Evolutionary conservation across 345 rosid species (phyloP).

Genomic region (Arabidopsis arenosa): DNA sequence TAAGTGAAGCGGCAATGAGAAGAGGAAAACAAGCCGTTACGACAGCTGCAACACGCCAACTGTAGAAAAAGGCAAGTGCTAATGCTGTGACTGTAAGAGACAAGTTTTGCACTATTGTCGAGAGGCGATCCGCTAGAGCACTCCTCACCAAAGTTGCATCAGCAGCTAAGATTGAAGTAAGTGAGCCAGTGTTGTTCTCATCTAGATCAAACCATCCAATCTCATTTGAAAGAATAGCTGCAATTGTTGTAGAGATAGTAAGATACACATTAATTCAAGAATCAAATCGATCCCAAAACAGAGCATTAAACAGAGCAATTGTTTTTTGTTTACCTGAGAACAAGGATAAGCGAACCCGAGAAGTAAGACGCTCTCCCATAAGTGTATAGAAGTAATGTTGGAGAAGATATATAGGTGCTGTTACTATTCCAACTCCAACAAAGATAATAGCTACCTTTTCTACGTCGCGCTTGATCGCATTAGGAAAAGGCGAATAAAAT

Average conservation of each 20-base stretch:
- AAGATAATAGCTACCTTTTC: slow-evolving; percentile 54
- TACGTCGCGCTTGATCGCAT: slow-evolving; percentile 56
- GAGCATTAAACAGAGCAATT: background rate
- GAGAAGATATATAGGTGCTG: slow-evolving; percentile 68
- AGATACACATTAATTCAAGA: background rate
- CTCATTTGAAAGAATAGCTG: slow-evolving; percentile 83
- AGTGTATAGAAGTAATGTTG: slow-evolving; percentile 80
- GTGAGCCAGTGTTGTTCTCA: slow-evolving; percentile 71
- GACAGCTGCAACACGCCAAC: slow-evolving; percentile 88
- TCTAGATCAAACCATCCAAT: slow-evolving; percentile 91
- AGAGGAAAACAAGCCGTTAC: slow-evolving; percentile 78
- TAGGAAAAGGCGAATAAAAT: slow-evolving; percentile 58
- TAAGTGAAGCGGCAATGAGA: slow-evolving; percentile 72
- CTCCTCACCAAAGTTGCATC: slow-evolving; percentile 82
- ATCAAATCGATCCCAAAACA: background rate
- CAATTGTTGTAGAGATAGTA: slow-evolving; percentile 34
- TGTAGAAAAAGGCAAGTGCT: slow-evolving; percentile 61
- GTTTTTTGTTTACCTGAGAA: slow-evolving; percentile 65
- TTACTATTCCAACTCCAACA: slow-evolving; percentile 53
- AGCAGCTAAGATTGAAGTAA: slow-evolving; percentile 73
- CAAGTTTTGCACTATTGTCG: slow-evolving; percentile 75
- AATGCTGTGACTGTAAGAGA: slow-evolving; percentile 78
- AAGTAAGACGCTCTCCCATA: slow-evolving; percentile 85
- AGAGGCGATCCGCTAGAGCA: slow-evolving; percentile 80
- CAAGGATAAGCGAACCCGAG: slow-evolving; percentile 71